These are phyloP conservation scores for Termitomyces sp. DNA, from an alignment of 768 basidiomycete genomes.

Conservation along the genomic window DNA sequence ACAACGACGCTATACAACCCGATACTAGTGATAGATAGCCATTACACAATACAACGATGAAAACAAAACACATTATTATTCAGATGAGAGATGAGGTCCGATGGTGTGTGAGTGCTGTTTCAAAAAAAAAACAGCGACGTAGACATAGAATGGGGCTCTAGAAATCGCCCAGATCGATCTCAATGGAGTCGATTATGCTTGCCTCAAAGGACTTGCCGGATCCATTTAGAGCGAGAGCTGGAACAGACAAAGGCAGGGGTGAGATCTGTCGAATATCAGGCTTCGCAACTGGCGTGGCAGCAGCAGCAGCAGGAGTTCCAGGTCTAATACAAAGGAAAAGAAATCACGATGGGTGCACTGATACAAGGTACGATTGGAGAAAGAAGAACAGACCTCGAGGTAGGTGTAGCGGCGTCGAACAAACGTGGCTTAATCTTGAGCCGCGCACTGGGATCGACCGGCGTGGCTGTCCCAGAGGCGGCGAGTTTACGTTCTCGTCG, in stretches of 20 bases:
- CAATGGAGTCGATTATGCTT: conserved; percentile 60
- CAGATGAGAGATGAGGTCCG: conserved; percentile 1
- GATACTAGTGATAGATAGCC: conserved; percentile 9
- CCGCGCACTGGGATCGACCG: conserved; percentile 63
- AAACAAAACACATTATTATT: conserved; percentile 5
- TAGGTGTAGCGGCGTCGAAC: conserved; percentile 46
- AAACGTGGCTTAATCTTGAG: conserved; percentile 61
- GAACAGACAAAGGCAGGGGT: conserved; percentile 22
- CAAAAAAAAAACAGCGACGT: background rate
- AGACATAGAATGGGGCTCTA: conserved; percentile 26
- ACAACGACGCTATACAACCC: conserved; percentile 3
- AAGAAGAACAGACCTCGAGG: conserved; percentile 54
- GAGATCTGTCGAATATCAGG: conserved; percentile 20
- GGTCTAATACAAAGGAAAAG: conserved; percentile 34
- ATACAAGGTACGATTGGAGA: conserved; percentile 1
- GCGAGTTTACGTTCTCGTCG: conserved; percentile 62
- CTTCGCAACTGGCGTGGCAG: conserved; percentile 26
- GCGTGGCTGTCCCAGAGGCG: conserved; percentile 35
- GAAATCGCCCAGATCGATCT: conserved; percentile 80
- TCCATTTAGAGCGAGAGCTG: conserved; percentile 19
- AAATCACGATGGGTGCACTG: conserved; percentile 12
- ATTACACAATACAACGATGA: conserved; percentile 10
- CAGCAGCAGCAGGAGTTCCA: conserved; percentile 41
- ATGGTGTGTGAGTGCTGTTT: background rate
- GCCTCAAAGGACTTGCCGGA: conserved; percentile 49